Base-by-base conservation (phyloP, 768 basidiomycete genomes). In the Chlorophyllum brunneum region DNA sequence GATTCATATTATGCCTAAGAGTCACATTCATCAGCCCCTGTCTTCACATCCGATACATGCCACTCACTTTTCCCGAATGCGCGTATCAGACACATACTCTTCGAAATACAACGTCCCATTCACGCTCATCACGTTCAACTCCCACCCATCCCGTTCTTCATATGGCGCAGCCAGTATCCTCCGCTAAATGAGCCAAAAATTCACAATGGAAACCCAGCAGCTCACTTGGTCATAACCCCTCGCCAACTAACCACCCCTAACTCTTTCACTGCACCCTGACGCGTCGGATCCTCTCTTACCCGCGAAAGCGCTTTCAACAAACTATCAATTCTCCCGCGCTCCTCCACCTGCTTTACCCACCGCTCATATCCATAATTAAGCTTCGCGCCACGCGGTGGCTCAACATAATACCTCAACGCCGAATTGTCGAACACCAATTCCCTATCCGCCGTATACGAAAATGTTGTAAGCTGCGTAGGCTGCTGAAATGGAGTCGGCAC, bases 171-270 rank as follows among this genome's bases (percentile, higher is more conserved):
- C 85, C 66, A 94, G 67, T 59, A 95, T 85, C 65, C 89, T 74
- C 75, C 64, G 67, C 51, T 57, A 60, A 33, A 41, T 58, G n/a
- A 58, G 57, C 44, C n/a, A 31, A 29, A 33, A n/a, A 34, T 34
- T 23, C 18, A 16, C n/a, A 20, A 13, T 18, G 37, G 6, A 16
- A 40, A 24, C 37, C 10, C 10, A 3, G 22, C 27, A n/a, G 66
- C 71, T 56, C 56, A 91, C 88, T 84, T 92, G 54, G 92, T 92
- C 75, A 92, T 81, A 47, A 92, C 77, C 9, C 91, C 91, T 61
- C 91, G 75, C 91, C 91, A 94, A 8, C 77, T 71, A 46, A 88
- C 73, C 24, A 86, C 77, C 1, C 74, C 78, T 23, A 86, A 72
- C 49, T 78, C 80, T 22, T 69, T 71, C 16, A 71, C 40, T 2